These are phyloP conservation scores for Nakazawaea siamensis DNA, from an alignment of 805 yeast species.

Conservation along the genomic window DNA sequence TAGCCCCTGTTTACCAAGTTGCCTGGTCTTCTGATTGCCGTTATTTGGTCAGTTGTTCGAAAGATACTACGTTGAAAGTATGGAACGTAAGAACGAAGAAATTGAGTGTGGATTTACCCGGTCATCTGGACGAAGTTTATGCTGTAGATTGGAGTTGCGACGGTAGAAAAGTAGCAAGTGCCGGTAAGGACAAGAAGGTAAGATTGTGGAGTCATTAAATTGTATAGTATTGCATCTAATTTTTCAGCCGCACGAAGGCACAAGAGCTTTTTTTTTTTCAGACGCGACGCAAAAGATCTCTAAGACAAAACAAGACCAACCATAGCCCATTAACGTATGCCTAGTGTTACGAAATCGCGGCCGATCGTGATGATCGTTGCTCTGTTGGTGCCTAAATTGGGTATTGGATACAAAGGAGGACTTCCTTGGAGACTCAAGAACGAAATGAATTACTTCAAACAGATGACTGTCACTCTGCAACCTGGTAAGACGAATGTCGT, in stretches of 20 bases:
- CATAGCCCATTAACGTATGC: no score
- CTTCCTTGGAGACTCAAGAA: constrained; percentile 83
- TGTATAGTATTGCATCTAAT: no score
- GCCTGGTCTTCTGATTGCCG: constrained; percentile 97
- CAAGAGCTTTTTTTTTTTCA: no score
- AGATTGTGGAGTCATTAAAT: constrained; percentile 80
- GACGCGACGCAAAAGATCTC: no score
- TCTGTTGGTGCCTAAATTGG: constrained; percentile 68
- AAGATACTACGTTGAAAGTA: constrained; percentile 91
- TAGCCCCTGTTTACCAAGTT: constrained; percentile 94
- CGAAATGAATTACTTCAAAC: constrained; percentile 81
- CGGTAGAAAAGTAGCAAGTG: constrained; percentile 91
- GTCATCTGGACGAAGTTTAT: constrained; percentile 91
- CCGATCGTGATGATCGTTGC: constrained; percentile 73
- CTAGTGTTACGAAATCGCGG: constrained; percentile 14
- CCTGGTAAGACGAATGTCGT: constrained; percentile 57
- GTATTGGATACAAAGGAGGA: constrained; percentile 76
- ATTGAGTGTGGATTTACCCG: constrained; percentile 84
- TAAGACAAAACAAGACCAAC: no score
- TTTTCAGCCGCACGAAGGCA: no score
- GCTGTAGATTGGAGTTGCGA: constrained; percentile 98
- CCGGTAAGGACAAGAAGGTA: constrained; percentile 93
- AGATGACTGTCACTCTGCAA: constrained; percentile 44
- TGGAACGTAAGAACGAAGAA: constrained; percentile 92
- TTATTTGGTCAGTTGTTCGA: constrained; percentile 84